Evolutionary conservation across 306 rosid species (phyloP).

Genomic region (Casuarina cunninghamiana): DNA sequence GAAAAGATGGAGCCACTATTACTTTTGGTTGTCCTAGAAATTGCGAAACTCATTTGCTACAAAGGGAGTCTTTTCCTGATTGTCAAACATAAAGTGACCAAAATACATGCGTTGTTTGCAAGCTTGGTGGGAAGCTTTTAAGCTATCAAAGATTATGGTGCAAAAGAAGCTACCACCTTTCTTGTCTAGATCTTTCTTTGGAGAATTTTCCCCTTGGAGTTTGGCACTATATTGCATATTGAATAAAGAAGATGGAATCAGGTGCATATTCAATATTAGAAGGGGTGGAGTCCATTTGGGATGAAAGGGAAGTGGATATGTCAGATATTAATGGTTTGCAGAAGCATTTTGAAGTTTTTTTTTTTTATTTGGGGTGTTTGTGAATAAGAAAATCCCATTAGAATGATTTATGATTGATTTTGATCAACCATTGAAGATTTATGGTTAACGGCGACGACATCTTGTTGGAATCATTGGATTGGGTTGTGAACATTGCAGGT

Average conservation of each 20-base stretch:
- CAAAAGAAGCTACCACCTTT: conserved; percentile 54
- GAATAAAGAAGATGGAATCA: conserved; percentile 53
- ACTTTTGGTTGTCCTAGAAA: conserved; percentile 25
- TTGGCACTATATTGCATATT: conserved; percentile 64
- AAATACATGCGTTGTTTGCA: conserved; percentile 55
- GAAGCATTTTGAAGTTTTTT: too few relatives aligned
- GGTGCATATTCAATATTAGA: conserved; percentile 62
- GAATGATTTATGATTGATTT: too few relatives aligned
- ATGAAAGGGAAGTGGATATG: conserved; percentile 42
- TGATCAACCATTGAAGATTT: too few relatives aligned
- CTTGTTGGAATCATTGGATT: too few relatives aligned
- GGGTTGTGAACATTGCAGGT: too few relatives aligned
- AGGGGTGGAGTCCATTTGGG: conserved; percentile 60
- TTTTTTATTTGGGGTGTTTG: too few relatives aligned
- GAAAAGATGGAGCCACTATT: conserved; percentile 37
- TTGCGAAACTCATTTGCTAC: conserved; percentile 28
- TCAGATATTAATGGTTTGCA: conserved; percentile 48
- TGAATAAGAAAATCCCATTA: too few relatives aligned
- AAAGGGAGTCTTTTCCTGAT: conserved; percentile 37
- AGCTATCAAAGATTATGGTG: conserved; percentile 69
- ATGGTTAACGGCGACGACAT: too few relatives aligned
- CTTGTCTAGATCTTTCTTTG: conserved; percentile 72
- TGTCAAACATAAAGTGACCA: conserved; percentile 31
- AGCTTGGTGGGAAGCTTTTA: conserved; percentile 66
- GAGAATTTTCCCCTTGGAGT: conserved; percentile 53